Evolutionary conservation across 2,329 filamentous ascomycete species (phyloP).

Genomic region (Penicillium palitans): DNA sequence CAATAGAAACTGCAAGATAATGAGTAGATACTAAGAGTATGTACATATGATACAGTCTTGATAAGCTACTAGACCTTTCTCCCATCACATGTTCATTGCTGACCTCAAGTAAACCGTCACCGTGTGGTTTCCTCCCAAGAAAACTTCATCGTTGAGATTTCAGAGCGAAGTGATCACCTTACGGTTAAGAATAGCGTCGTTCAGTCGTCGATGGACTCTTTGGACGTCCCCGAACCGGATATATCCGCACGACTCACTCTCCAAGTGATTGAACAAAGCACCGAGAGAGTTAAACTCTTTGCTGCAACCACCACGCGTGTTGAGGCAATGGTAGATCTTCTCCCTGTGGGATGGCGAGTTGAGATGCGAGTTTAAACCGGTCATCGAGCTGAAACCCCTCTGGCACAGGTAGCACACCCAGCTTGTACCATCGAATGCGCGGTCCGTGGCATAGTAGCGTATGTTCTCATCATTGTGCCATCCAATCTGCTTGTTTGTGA

Average conservation of each 20-base stretch:
- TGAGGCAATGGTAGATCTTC: conserved; percentile 48
- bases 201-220: background rate
- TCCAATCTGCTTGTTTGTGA: conserved; percentile 55
- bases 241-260: conserved; percentile 46
- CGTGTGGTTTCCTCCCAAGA: background rate
- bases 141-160: background rate
- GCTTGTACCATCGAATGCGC: conserved; percentile 47
- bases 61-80: too few relatives aligned
- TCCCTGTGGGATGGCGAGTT: conserved; percentile 48
- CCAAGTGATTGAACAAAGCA: conserved; percentile 46
- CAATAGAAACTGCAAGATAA: too few relatives aligned
- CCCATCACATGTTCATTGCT: too few relatives aligned
- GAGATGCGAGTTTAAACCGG: conserved; percentile 54
- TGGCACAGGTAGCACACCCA: conserved; percentile 60
- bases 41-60: too few relatives aligned
- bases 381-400: conserved; percentile 40
- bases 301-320: conserved; percentile 30
- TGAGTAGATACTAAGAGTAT: too few relatives aligned
- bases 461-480: conserved; percentile 40
- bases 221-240: conserved; percentile 46
- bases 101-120: too few relatives aligned
- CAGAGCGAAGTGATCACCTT: background rate
- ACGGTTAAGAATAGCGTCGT: background rate
- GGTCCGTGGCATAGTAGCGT: conserved; percentile 41
- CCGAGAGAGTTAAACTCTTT: conserved; percentile 43